These are phyloP conservation scores for Amanita inopinata DNA, from an alignment of 768 basidiomycete species.

Conservation along the genomic window DNA sequence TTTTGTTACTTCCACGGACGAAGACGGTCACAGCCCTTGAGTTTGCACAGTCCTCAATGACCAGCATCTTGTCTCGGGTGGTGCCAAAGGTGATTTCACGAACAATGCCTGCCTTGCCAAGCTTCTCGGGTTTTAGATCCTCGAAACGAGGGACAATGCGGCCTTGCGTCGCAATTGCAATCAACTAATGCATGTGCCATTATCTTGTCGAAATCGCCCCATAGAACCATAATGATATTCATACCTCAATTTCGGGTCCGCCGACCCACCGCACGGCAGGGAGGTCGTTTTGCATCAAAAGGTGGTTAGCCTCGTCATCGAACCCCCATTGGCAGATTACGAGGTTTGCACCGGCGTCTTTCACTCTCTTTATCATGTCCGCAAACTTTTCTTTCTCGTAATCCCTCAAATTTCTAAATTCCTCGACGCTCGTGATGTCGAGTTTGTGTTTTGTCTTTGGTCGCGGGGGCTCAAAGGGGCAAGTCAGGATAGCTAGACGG, in stretches of 20 bases:
- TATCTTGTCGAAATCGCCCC: background rate
- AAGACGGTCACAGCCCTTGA: slow-evolving; percentile 94
- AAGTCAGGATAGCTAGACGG: slow-evolving; percentile 91
- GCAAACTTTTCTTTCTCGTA: slow-evolving; percentile 96
- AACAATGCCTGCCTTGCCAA: slow-evolving; percentile 89
- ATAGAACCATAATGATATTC: slow-evolving; percentile 2
- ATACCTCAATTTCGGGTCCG: slow-evolving; percentile 96
- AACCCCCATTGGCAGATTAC: slow-evolving; percentile 99
- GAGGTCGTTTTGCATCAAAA: slow-evolving; percentile 95
- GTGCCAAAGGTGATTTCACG: slow-evolving; percentile 95
- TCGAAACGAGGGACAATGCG: slow-evolving; percentile 98
- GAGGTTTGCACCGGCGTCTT: slow-evolving; percentile 93
- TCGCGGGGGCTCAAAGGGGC: slow-evolving; percentile 97
- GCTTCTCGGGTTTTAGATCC: slow-evolving; percentile 83
- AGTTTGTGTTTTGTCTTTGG: slow-evolving; percentile 99
- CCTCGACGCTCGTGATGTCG: slow-evolving; percentile 93
- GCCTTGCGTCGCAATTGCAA: slow-evolving; percentile 96
- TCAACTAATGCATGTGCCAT: slow-evolving; percentile 47
- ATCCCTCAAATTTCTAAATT: slow-evolving; percentile 87
- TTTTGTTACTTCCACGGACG: slow-evolving; percentile 96
- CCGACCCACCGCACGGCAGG: slow-evolving; percentile 99
- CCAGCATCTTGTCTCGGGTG: slow-evolving; percentile 98
- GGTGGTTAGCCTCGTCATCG: slow-evolving; percentile 97
- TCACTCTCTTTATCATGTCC: slow-evolving; percentile 95
- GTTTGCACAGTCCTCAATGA: slow-evolving; percentile 98